A percentile compares a stretch with the other conserved stretches of the same genome.
phyloP scores from a whole-genome alignment of 2,329 filamentous ascomycete species.

The Colletotrichum salicis region DNA sequence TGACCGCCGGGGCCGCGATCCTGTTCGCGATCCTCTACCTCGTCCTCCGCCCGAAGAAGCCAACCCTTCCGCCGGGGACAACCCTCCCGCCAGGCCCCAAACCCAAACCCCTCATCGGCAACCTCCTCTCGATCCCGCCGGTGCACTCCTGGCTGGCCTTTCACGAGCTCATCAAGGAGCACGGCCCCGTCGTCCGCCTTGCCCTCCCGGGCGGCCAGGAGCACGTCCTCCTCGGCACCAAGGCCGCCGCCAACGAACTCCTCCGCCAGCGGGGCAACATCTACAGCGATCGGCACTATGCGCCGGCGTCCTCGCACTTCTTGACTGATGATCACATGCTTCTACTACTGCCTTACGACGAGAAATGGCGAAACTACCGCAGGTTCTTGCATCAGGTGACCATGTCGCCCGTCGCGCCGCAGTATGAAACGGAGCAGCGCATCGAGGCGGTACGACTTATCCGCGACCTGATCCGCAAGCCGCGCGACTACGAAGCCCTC shows the following conservation, averaged over 20 bases:
- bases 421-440: conserved; percentile 44
- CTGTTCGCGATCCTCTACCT: conserved; percentile 8
- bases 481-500: conserved; percentile 48
- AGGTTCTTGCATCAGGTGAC: conserved; percentile 44
- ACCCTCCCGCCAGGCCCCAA: conserved; percentile 27
- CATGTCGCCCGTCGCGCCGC: conserved; percentile 42
- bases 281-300: conserved; percentile 49
- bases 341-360: conserved; percentile 44
- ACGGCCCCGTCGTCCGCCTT: conserved; percentile 55
- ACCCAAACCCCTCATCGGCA: conserved; percentile 42
- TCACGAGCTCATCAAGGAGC: conserved; percentile 46
- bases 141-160: conserved; percentile 54
- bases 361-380: conserved; percentile 26
- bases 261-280: conserved; percentile 51
- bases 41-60: not conserved
- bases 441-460: conserved; percentile 45
- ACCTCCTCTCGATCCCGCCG: conserved; percentile 47
- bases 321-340: conserved; percentile 42
- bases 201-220: conserved; percentile 51
- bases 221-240: conserved; percentile 49
- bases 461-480: conserved; percentile 45
- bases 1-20: conserved; percentile 7
- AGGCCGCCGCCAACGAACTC: conserved; percentile 54
- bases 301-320: conserved; percentile 48
- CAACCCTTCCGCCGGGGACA: conserved; percentile 22